phyloP scores from a whole-genome alignment of 2,329 filamentous ascomycete species.

The Leptodontidium sp. region DNA sequence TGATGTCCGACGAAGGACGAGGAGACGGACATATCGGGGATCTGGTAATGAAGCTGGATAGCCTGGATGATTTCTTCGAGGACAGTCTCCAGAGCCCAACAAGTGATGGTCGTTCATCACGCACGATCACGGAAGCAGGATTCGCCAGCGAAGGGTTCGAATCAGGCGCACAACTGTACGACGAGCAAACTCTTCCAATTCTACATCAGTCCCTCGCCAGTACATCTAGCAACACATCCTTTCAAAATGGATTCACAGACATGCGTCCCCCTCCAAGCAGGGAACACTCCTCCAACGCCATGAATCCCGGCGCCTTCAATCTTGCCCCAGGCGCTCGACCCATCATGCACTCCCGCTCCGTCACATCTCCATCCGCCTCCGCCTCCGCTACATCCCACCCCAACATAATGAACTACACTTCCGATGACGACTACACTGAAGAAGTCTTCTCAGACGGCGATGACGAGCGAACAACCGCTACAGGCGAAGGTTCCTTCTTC shows the following conservation, averaged over 20 bases:
- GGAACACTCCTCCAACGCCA: slow-evolving; percentile 65
- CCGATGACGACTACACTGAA: slow-evolving; percentile 78
- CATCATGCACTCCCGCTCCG: slow-evolving; percentile 78
- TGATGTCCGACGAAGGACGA: slow-evolving; percentile 80
- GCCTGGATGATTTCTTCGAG: slow-evolving; percentile 83
- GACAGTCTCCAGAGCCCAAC: slow-evolving; percentile 65
- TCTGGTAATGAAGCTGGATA: slow-evolving; percentile 81
- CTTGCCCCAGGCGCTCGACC: slow-evolving; percentile 61
- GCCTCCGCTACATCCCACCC: slow-evolving; percentile 62
- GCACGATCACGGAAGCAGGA: slow-evolving; percentile 69
- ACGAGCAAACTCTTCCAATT: slow-evolving; percentile 91
- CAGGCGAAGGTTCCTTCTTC: slow-evolving; percentile 56
- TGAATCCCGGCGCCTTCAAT: slow-evolving; percentile 69
- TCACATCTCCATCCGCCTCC: slow-evolving; percentile 79
- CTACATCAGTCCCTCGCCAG: slow-evolving; percentile 79
- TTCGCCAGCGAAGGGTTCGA: slow-evolving; percentile 73
- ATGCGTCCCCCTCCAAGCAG: slow-evolving; percentile 65
- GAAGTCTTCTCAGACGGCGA: slow-evolving; percentile 84
- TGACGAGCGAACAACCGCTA: slow-evolving; percentile 52
- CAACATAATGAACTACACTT: slow-evolving; percentile 63
- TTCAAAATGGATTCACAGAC: slow-evolving; percentile 90
- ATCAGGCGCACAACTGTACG: slow-evolving; percentile 83
- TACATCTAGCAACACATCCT: slow-evolving; percentile 76
- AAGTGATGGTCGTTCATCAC: slow-evolving; percentile 67
- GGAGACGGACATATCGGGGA: slow-evolving; percentile 81